These are phyloP conservation scores for Isabelozyma rhagii DNA, from an alignment of 805 yeast genomes.

Conservation along the genomic window DNA sequence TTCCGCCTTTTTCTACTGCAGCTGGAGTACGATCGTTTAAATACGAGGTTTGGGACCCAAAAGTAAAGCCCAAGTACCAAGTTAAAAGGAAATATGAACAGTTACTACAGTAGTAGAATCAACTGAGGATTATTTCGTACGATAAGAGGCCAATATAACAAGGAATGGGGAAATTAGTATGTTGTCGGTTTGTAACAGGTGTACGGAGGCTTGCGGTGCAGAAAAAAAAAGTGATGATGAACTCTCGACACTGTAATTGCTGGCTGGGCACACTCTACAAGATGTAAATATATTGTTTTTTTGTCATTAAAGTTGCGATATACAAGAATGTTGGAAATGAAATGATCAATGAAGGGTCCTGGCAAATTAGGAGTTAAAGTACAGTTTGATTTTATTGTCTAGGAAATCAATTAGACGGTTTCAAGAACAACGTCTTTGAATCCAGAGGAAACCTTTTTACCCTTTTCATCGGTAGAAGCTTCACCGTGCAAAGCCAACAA, in stretches of 20 bases:
- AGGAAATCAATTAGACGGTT: constrained; percentile 61
- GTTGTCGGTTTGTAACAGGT: no score
- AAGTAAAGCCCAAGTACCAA: no score
- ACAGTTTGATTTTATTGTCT: not conserved
- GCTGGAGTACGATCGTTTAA: not conserved
- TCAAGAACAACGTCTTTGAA: constrained; percentile 97
- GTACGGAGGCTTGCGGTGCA: no score
- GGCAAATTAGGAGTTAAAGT: not conserved
- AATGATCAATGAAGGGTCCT: not conserved
- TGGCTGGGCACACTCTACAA: no score
- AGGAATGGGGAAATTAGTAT: no score
- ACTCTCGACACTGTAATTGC: no score
- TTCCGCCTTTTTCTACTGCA: not conserved
- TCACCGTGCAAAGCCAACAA: constrained; percentile 95
- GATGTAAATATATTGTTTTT: no score
- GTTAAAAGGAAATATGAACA: no score
- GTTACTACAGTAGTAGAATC: no score
- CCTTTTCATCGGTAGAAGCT: constrained; percentile 78
- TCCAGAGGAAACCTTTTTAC: constrained; percentile 92
- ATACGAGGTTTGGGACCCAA: not conserved
- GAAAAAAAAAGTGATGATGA: no score
- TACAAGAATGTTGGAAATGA: not conserved
- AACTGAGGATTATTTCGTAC: no score
- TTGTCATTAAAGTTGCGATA: not conserved
- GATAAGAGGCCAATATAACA: no score